phyloP scores from a whole-genome alignment of 2,329 filamentous ascomycete species.

The Claviceps monticola region DNA sequence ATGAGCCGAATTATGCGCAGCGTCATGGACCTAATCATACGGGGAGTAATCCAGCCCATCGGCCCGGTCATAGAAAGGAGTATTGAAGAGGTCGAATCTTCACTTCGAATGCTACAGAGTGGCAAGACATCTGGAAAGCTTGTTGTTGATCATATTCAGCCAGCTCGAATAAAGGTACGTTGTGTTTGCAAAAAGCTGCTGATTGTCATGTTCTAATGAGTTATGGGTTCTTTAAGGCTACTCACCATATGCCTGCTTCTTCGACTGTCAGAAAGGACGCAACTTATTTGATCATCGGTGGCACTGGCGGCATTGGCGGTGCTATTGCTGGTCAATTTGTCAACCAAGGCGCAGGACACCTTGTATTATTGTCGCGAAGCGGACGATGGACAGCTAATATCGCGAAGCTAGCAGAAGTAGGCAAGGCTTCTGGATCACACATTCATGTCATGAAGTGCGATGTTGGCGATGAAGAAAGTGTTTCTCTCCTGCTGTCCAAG shows the following conservation, averaged over 20 bases:
- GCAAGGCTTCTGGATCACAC: conserved; percentile 23
- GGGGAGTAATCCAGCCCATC: conserved; percentile 21
- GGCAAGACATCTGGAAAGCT: conserved; percentile 27
- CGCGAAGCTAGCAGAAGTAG: conserved; percentile 26
- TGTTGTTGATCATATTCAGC: conserved; percentile 27
- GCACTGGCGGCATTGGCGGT: conserved; percentile 35
- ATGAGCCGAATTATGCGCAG: conserved; percentile 19
- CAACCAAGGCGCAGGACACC: conserved; percentile 30
- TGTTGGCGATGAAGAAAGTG: conserved; percentile 24
- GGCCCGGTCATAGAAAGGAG: conserved; percentile 21
- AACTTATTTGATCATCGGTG: conserved; percentile 37
- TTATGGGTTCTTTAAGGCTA: conserved; percentile 6
- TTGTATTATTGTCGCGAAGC: conserved; percentile 35
- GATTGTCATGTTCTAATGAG: not conserved
- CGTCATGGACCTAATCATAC: conserved; percentile 21
- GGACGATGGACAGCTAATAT: conserved; percentile 27
- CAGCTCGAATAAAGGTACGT: conserved; percentile 26
- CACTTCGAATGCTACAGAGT: conserved; percentile 23
- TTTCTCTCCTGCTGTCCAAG: conserved; percentile 14
- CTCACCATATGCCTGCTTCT: conserved; percentile 8
- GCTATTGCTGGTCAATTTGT: conserved; percentile 36
- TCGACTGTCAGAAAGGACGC: conserved; percentile 22
- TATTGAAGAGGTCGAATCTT: conserved; percentile 24
- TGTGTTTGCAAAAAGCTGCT: not conserved
- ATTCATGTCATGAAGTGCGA: conserved; percentile 35